These are phyloP conservation scores for Pseudonitzschia multiseries DNA, from an alignment of 108 stramenopile species.

Conservation along the genomic window DNA sequence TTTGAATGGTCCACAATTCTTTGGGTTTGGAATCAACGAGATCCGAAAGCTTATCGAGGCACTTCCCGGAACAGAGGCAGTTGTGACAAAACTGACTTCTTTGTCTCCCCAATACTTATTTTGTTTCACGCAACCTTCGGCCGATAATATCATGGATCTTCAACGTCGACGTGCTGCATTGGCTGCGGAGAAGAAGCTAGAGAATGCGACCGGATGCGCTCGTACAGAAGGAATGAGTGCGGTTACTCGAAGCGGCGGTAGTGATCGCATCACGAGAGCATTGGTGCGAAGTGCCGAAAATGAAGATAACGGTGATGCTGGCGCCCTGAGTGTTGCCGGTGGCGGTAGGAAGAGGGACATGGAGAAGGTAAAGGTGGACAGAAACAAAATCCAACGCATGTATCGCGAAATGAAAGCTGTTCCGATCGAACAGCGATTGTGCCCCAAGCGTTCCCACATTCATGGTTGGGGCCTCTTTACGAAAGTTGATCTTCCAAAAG, in stretches of 20 bases:
- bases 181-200: slow-evolving; percentile 60
- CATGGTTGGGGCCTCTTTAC: slow-evolving; percentile 93
- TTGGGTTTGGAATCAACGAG: slow-evolving; percentile 66
- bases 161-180: slow-evolving; percentile 65
- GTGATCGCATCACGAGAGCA: slow-evolving; percentile 69
- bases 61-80: slow-evolving; percentile 45
- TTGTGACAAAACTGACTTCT: slow-evolving; percentile 46
- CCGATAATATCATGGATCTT: slow-evolving; percentile 48
- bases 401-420: slow-evolving; percentile 64
- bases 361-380: slow-evolving; percentile 44
- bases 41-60: slow-evolving; percentile 52
- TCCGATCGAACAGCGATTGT: slow-evolving; percentile 61
- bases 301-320: slow-evolving; percentile 27
- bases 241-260: slow-evolving; percentile 49
- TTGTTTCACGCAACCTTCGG: slow-evolving; percentile 49
- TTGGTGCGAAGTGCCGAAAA: slow-evolving; percentile 60
- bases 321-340: background rate
- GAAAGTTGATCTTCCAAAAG: slow-evolving; percentile 65
- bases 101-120: slow-evolving; percentile 52
- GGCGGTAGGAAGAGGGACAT: slow-evolving; percentile 26
- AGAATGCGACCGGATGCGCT: slow-evolving; percentile 66
- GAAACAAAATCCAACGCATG: slow-evolving; percentile 42
- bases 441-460: slow-evolving; percentile 72
- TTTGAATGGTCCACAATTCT: slow-evolving; percentile 72
- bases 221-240: slow-evolving; percentile 66